Base-by-base conservation (phyloP, 495 filamentous ascomycete genomes). In the Alectoria sarmentosa region DNA sequence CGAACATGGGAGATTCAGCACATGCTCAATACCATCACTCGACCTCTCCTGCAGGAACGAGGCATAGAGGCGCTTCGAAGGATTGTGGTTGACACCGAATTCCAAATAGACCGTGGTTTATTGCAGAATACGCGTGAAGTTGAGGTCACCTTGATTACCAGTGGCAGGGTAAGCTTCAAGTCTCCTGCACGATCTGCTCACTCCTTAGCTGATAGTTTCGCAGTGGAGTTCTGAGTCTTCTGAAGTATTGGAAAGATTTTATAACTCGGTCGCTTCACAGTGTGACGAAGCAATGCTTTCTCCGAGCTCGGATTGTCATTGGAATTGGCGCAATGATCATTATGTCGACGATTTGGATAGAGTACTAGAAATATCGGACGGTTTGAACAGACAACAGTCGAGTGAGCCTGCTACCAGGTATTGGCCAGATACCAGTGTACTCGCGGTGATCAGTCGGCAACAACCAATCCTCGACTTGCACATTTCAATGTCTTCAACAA, bases 11-110 rank as follows among this genome's bases (percentile, higher is more conserved):
- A 44, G 8, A 42, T 57, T 8, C 17, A 46, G 39, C 62, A 63
- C 34, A 37, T 63, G 54, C 58, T 58, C 30, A 28, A 46, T 17
- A 9, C 21, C 8, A 63, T 63, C 21, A 63, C 49, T 9, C 19
- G 26, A 8, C 62, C 62, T 14, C 62, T 63, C 37, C 62, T 7
- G 38, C 28, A 63, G 6, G 21, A 56, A 13, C 39, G 52, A 23
- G 62, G 62, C 17, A 38, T 63, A 7, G 62, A 63, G 19, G 62
- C 62, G n/a, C 42, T 63, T 46, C 52, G 21, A 23, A 42, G 36
- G 13, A 54, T 57, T 14, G 52, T 63, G 30, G 9, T 34, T 14
- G 38, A 63, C 14, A 42, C 39, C 14, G 62, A 63, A 17, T n/a
- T 19, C 6, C 62, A 37, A 44, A 28, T 63, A 58, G 19, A n/a